Base-by-base conservation (phyloP, 495 filamentous ascomycete genomes). In the Clohesyomyces aquaticus region DNA sequence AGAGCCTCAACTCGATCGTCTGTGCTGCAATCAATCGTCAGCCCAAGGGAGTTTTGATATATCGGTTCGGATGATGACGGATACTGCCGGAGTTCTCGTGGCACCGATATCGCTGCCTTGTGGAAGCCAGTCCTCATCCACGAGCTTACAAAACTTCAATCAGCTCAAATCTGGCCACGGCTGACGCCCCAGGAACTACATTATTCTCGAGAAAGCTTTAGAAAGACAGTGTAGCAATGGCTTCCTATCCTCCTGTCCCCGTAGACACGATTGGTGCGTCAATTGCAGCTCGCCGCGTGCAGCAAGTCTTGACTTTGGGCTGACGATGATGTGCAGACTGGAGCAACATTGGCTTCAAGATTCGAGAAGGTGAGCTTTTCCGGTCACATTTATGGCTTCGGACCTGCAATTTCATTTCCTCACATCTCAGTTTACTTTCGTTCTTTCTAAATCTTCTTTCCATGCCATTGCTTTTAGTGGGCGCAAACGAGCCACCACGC, bases 291-390 rank as follows among this genome's bases (percentile, higher is more conserved):
- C 21, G 19, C 4, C 43, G 43, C 35, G 43, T 19, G 18, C 26
- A 38, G 59, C 25, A 11, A 2, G 22, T 23, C 23, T 8, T 16
- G 49, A 52, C 6, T 29, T 18, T 26, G 3, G 3, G 43, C 50
- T 43, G 45, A 46, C 38, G 28, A 12, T 55, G 28, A 48, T 49
- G 66, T 18, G 67, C 75, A 81, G 91, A 96, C 82, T 97, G 93
- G 93, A 81, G 79, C 68, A 85, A 96, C 73, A 82, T 98, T 46
- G 93, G 93, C 59, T 98, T 98, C 79, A 84, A 83, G 72, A 87
- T 96, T 56, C 90, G 91, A 49, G 91, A 96, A 82, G 90, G 91
- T 89, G 79, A 54, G 77, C 48, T 38, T 28, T 61, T n/a, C n/a
- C n/a, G n/a, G n/a, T n/a, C n/a, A n/a, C n/a, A n/a, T n/a, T n/a